Base-by-base conservation (phyloP, 2,329 filamentous ascomycete genomes). In the Aspergillus fumigatiaffinis region DNA sequence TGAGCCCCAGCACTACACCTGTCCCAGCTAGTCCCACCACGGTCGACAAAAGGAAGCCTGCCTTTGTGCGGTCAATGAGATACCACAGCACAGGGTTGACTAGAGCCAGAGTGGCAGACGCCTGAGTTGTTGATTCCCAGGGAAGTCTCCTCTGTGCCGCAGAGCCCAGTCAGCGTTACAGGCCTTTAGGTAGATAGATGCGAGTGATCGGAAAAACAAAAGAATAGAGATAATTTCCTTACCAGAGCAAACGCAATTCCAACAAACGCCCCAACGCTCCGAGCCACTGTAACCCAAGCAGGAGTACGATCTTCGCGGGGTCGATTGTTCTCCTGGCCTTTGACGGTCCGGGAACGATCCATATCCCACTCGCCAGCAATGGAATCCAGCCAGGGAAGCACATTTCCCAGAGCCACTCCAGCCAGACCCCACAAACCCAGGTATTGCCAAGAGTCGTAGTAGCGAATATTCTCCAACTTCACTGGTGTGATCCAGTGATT, bases 81-180 rank as follows among this genome's bases (percentile, higher is more conserved):
- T 96, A 99, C 94, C 94, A 99, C 20, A 99, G 79, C 9, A 94
- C 89, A 1, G 94, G 93, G 71, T 97, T 97, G 21, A 89, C 91
- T 58, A 97, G 85, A 23, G 92, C 90, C 51, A 99, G 86, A 1
- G 92, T 94, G 26, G 95, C 76, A 1, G 92, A 95, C 21, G 95
- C 87, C 75, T 99, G 94, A n/a, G 96, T 85, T 1, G 92, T 94
- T 8, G 92, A 97, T 66, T 92, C 84, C 94, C 94, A 99, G 1
- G 91, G 90, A 9, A 97, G 84, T 73, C 90, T 91, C 63, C 94
- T 88, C 91, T 95, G 66, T 50, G 50, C 50, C 49, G 32, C 26
- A 52, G 60, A 63, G 21, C 20, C 2, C 21, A 44, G n/a, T 32
- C 29, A 23, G 7, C 14, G 29, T 35, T 42, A 25, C 12, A 12